Conservation (phyloP, 2,329 filamentous ascomycete genomes). For the Alternaria conjuncta region DNA sequence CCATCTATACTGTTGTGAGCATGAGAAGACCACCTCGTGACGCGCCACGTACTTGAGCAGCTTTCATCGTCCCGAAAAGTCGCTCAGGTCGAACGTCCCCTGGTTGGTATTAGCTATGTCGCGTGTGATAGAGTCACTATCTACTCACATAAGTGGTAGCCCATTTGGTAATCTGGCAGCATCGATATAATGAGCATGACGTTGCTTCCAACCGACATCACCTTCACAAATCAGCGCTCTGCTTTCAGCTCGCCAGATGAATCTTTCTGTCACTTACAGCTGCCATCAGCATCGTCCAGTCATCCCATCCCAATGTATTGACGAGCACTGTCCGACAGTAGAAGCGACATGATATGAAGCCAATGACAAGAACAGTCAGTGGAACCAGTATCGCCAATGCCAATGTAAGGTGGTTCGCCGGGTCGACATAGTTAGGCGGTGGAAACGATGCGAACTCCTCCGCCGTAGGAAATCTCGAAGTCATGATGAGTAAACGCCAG, state of each 20-base stretch:
- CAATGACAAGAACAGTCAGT: slow-evolving; percentile 23
- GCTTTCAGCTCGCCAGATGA: too few species aligned
- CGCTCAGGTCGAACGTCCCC: slow-evolving; percentile 30
- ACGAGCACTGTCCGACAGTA: slow-evolving; percentile 36
- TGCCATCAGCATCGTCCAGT: slow-evolving; percentile 37
- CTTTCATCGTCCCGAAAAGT: slow-evolving; percentile 19
- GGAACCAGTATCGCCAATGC: slow-evolving; percentile 34
- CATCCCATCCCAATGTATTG: slow-evolving; percentile 35
- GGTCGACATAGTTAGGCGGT: slow-evolving; percentile 38
- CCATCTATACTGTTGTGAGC: slow-evolving; percentile 24
- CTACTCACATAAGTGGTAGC: slow-evolving; percentile 36
- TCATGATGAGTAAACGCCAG: slow-evolving; percentile 19
- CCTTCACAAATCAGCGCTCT: slow-evolving; percentile 1
- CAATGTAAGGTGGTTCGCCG: slow-evolving; percentile 27
- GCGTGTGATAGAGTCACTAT: too few species aligned
- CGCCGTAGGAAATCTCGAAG: slow-evolving; percentile 33
- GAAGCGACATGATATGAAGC: slow-evolving; percentile 28
- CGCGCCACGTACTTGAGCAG: slow-evolving; percentile 22
- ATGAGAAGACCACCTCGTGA: too few species aligned
- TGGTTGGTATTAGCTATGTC: slow-evolving; percentile 5
- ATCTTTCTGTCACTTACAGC: slow-evolving; percentile 17
- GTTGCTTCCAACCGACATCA: slow-evolving; percentile 31
- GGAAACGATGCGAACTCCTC: slow-evolving; percentile 35
- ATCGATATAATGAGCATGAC: slow-evolving; percentile 36
- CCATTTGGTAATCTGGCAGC: slow-evolving; percentile 32